Evolutionary conservation across 2,329 filamentous ascomycete species (phyloP).

Genomic region (Blumeriella jaapii): DNA sequence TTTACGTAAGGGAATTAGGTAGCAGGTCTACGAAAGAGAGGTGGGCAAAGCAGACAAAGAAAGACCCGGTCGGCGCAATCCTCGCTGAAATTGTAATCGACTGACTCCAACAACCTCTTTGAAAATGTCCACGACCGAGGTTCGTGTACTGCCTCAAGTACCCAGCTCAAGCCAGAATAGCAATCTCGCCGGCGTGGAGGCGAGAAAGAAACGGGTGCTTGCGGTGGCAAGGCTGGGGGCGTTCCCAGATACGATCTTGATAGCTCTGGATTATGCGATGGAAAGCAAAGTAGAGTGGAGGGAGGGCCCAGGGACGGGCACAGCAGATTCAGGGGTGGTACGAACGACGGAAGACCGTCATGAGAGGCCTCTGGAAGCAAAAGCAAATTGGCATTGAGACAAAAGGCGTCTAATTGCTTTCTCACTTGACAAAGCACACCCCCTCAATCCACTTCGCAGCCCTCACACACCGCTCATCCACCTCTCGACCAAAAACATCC

Average conservation of each 20-base stretch:
- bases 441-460: background rate
- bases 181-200: background rate
- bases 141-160: conserved; percentile 1
- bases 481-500: background rate
- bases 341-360: conserved; percentile 3
- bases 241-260: conserved; percentile 3
- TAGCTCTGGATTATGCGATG: background rate
- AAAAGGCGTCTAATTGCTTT: background rate
- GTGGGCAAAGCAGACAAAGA: conserved; percentile 45
- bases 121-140: conserved; percentile 1
- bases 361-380: conserved; percentile 1
- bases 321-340: conserved; percentile 2
- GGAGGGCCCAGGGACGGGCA: conserved; percentile 3
- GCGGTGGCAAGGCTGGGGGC: background rate
- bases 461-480: background rate
- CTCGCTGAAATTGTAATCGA: conserved; percentile 47
- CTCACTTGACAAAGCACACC: background rate
- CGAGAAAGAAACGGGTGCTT: background rate
- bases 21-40: conserved; percentile 54
- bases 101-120: conserved; percentile 2
- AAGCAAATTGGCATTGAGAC: background rate
- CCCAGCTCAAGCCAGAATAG: background rate
- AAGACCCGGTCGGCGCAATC: too few relatives aligned
- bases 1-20: conserved; percentile 66
- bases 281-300: conserved; percentile 4